phyloP scores from a whole-genome alignment of 2,329 filamentous ascomycete species.

The Trichophyton verrucosum region DNA sequence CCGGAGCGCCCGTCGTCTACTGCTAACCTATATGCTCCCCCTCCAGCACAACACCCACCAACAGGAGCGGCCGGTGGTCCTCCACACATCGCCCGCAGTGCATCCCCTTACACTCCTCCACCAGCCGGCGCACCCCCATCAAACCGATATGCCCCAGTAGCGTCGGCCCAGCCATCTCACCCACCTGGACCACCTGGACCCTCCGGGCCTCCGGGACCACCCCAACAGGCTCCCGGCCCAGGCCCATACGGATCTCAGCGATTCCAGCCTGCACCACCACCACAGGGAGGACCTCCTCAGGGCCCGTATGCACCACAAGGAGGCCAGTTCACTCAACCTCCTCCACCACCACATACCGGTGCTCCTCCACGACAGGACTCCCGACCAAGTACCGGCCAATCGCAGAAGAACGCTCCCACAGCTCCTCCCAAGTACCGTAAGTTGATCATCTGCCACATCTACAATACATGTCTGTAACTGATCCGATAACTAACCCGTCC shows the following conservation, averaged over 20 bases:
- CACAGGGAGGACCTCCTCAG: slow-evolving; percentile 16
- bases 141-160: slow-evolving; percentile 59
- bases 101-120: slow-evolving; percentile 77
- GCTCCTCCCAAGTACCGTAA: slow-evolving; percentile 56
- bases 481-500: slow-evolving; percentile 14
- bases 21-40: slow-evolving; percentile 52
- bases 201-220: slow-evolving; percentile 48
- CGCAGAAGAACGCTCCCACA: slow-evolving; percentile 37
- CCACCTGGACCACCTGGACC: slow-evolving; percentile 31
- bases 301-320: not conserved
- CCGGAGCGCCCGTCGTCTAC: slow-evolving; percentile 44
- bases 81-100: slow-evolving; percentile 53
- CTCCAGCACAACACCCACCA: slow-evolving; percentile 31
- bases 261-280: slow-evolving; percentile 16
- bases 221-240: slow-evolving; percentile 33
- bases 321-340: slow-evolving; percentile 9
- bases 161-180: slow-evolving; percentile 37
- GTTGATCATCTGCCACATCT: slow-evolving; percentile 19
- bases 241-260: slow-evolving; percentile 36
- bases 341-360: slow-evolving; percentile 16
- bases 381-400: slow-evolving; percentile 38
- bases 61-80: slow-evolving; percentile 28
- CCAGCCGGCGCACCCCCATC: slow-evolving; percentile 56
- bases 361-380: slow-evolving; percentile 34
- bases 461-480: slow-evolving; percentile 6